phyloP scores from a whole-genome alignment of 1,284 basidiomycete species.

The Volvariella volvacea region DNA sequence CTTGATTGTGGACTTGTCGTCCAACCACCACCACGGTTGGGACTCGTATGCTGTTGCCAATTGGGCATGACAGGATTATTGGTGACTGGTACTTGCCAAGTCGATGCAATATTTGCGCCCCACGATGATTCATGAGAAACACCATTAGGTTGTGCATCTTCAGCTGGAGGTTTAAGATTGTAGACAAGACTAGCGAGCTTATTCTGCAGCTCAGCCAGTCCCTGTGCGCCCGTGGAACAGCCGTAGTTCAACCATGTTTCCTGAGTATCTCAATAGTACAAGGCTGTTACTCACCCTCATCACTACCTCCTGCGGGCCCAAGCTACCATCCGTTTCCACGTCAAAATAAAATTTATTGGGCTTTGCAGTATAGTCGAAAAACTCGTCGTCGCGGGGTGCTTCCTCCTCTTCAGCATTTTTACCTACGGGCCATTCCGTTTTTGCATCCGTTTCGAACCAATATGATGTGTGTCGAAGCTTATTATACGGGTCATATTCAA shows the following conservation, averaged over 20 bases:
- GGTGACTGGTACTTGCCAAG: too few relatives aligned
- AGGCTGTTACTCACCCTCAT: constrained; percentile 63
- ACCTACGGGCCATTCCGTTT: constrained; percentile 79
- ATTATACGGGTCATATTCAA: constrained; percentile 99
- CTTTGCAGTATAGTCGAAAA: constrained; percentile 84
- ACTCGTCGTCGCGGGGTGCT: constrained; percentile 68
- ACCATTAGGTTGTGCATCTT: constrained; percentile 35
- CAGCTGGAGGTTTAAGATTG: constrained; percentile 61
- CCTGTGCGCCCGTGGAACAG: constrained; percentile 34
- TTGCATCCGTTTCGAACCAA: constrained; percentile 86
- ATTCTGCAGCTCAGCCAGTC: constrained; percentile 73
- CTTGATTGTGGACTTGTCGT: constrained; percentile 24
- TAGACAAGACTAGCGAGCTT: constrained; percentile 80
- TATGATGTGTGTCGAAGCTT: constrained; percentile 93
- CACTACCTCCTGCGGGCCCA: constrained; percentile 85
- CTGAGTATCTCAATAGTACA: too few relatives aligned
- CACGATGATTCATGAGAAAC: constrained; percentile 27
- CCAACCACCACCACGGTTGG: constrained; percentile 19
- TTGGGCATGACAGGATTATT: constrained; percentile 4
- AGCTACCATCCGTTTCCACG: constrained; percentile 86
- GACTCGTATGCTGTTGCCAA: constrained; percentile 29
- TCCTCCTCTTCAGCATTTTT: constrained; percentile 82
- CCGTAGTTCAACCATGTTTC: too few relatives aligned
- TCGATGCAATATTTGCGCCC: constrained; percentile 13
- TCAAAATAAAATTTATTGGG: constrained; percentile 88